Percentiles rank a stretch among this genome's conserved stretches.
These are phyloP conservation scores for Aspergillus fructus DNA, from an alignment of 2,329 filamentous ascomycete species.

Conservation along the genomic window DNA sequence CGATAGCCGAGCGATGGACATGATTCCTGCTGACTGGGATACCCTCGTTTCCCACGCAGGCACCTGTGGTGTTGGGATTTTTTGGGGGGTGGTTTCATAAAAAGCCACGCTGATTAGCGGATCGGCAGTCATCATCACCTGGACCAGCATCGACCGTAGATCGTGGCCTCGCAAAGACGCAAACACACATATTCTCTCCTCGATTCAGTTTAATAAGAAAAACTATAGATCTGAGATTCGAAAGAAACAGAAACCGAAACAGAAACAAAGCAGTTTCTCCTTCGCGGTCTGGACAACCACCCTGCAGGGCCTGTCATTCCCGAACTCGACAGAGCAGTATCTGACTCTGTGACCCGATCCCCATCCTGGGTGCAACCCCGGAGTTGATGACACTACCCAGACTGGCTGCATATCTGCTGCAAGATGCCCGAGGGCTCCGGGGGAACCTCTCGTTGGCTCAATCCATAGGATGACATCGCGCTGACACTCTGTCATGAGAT, in stretches of 20 bases:
- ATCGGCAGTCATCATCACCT: conserved; percentile 12
- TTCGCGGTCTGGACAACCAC: conserved; percentile 4
- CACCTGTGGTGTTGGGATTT: conserved; percentile 16
- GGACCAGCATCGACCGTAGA: conserved; percentile 11
- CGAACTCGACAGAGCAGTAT: not conserved
- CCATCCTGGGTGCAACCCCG: conserved; percentile 10
- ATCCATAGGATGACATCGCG: conserved; percentile 1
- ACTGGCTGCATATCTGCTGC: conserved; percentile 18
- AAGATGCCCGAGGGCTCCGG: conserved; percentile 17
- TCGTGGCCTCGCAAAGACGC: not conserved
- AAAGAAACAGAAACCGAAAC: not conserved
- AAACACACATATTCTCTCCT: not conserved
- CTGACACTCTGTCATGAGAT: not conserved
- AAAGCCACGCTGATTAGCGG: conserved; percentile 7
- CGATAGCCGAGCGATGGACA: not conserved
- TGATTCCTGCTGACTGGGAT: conserved; percentile 13
- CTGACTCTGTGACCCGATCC: not conserved
- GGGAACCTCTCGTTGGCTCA: conserved; percentile 2
- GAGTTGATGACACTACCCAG: conserved; percentile 14
- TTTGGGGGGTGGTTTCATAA: conserved; percentile 5
- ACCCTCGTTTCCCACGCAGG: conserved; percentile 23
- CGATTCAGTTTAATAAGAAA: not conserved
- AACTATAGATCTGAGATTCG: conserved; percentile 5
- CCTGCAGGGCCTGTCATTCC: conserved; percentile 4
- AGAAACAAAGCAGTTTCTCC: not conserved